A percentile compares a stretch with the other conserved stretches of the same genome.
Conservation (phyloP, 768 basidiomycete species). For the Asterophora parasitica region DNA sequence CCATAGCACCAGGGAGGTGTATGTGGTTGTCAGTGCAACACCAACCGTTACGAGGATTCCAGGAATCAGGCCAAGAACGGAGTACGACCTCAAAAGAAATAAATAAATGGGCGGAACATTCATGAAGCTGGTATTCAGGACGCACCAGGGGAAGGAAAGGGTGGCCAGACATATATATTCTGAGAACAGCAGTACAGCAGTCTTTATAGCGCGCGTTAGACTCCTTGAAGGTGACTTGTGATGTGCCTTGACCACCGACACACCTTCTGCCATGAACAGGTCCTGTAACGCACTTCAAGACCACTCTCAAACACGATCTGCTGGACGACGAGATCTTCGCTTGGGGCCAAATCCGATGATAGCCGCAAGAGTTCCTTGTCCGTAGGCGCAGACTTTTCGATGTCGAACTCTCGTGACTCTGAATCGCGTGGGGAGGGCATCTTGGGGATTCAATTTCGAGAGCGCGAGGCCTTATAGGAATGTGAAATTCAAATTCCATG, state of each 20-base stretch:
- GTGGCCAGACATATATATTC: slow-evolving; percentile 44
- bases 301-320: slow-evolving; percentile 9
- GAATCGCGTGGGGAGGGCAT: neutral
- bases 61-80: slow-evolving; percentile 40
- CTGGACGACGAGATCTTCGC: slow-evolving; percentile 3
- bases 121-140: neutral
- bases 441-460: too few relatives aligned
- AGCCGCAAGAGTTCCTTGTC: neutral
- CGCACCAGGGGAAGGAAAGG: slow-evolving; percentile 33
- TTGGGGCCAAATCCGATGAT: neutral
- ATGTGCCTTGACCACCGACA: neutral
- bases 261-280: slow-evolving; percentile 49
- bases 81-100: slow-evolving; percentile 30
- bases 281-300: slow-evolving; percentile 21
- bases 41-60: slow-evolving; percentile 37
- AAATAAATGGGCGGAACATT: too few relatives aligned
- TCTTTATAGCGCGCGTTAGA: slow-evolving; percentile 22
- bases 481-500: too few relatives aligned
- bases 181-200: slow-evolving; percentile 39
- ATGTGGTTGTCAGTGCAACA: slow-evolving; percentile 33
- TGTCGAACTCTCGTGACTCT: neutral
- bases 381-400: slow-evolving; percentile 1
- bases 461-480: too few relatives aligned
- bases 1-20: slow-evolving; percentile 47
- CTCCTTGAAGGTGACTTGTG: neutral